Base-by-base conservation (phyloP, 2,329 filamentous ascomycete species). In the Paracoccidioides brasiliensis region DNA sequence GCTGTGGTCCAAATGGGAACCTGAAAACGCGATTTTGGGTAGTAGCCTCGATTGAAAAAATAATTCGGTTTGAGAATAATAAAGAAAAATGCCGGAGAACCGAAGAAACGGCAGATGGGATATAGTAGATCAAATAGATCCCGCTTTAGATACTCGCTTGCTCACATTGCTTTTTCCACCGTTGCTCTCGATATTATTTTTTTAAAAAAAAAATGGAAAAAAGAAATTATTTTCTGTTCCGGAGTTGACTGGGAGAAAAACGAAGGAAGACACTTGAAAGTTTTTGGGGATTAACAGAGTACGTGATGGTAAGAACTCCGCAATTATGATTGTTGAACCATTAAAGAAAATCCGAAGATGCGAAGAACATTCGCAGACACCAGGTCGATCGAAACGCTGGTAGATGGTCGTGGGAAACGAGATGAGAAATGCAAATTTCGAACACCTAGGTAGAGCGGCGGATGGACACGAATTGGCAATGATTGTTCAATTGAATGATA, bases 41-140 rank as follows among this genome's bases (percentile, higher is more conserved):
- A 37, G 46, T 15, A 22, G 22, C 22, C 22, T 22, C 22, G 22
- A 22, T 44, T 30, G 22, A 46, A 45, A 14, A 7, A 43, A 46
- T 43, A 3, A 46, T 40, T 28, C 15, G 22, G 14, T 22, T 38
- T 53, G 52, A 14, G 38, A 33, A 40, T n/a, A 37, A 37, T 22
- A 37, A 38, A 5, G 35, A 42, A 41, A 55, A 55, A 60, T 57
- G 22, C 56, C 59, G 55, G 56, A 56, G 57, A 22, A 49, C 53
- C 54, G 61, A 61, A 55, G 60, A 60, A 55, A 61, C 61, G 56
- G 56, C 41, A 59, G 56, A 52, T 52, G 49, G 37, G 22, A 22
- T 22, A 42, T 42, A 41, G 22, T 52, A 42, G 49, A 32, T 42
- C 15, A 32, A 53, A 46, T 28, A 44, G 33, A 53, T 37, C 22